Percentiles rank a stretch among this genome's conserved stretches.
Conservation (phyloP, 2,329 filamentous ascomycete species). For the Scedosporium minutisporum region DNA sequence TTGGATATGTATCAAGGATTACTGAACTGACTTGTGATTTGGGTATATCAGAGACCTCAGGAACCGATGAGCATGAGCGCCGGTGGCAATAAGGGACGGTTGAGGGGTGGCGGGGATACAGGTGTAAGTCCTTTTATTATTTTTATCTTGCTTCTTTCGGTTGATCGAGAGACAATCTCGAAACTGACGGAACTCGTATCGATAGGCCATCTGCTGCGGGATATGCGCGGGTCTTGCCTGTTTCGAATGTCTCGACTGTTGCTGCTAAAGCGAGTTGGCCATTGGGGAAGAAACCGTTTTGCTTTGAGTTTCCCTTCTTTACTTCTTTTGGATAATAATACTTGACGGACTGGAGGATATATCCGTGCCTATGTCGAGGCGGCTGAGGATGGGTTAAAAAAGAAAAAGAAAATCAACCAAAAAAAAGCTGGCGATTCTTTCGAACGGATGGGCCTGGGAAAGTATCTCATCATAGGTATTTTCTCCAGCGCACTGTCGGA, state of each 20-base stretch:
- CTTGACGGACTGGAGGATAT: not conserved
- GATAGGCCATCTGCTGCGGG: conserved; percentile 29
- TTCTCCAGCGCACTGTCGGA: too few relatives aligned
- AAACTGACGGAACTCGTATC: not conserved
- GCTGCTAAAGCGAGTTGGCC: conserved; percentile 9
- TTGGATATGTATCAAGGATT: not conserved
- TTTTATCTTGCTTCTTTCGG: not conserved
- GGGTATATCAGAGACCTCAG: not conserved
- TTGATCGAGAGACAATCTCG: not conserved
- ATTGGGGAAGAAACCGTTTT: not conserved
- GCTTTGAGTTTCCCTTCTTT: not conserved
- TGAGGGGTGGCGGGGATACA: conserved; percentile 22
- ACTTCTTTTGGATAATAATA: not conserved
- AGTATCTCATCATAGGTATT: too few relatives aligned
- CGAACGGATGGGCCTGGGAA: too few relatives aligned
- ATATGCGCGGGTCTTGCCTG: conserved; percentile 29
- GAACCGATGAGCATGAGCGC: not conserved
- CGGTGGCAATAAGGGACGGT: not conserved
- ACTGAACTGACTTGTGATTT: not conserved
- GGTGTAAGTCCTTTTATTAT: conserved; percentile 18
- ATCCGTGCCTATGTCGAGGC: too few relatives aligned
- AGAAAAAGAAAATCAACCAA: too few relatives aligned
- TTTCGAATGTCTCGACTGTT: conserved; percentile 25
- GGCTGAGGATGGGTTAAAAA: too few relatives aligned
- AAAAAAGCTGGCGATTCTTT: too few relatives aligned